Base-by-base conservation (phyloP, 331 rosid species). In the Erythrophleum ivorense region DNA sequence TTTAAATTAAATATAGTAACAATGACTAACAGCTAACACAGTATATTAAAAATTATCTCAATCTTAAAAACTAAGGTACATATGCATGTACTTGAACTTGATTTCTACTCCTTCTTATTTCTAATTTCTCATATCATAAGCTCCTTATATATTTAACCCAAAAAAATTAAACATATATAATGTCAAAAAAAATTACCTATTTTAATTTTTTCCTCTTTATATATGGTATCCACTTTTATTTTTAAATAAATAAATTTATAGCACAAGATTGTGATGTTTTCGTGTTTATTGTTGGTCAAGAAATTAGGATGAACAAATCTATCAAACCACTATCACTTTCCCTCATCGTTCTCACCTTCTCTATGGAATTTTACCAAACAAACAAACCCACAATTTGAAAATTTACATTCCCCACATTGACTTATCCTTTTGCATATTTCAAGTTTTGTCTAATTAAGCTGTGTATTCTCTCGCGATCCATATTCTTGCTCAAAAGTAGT, bases 291-390 rank as follows among this genome's bases (percentile, higher is more conserved):
- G 34, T 46, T 69, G 75, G 75, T 69, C 57, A 69, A 24, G 41
- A 70, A 70, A 70, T 24, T 45, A 70, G 40, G 75, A 70, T 21
- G 40, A 70, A 6, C 40, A 46, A 43, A 70, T 45, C 40, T 6
- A 70, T 45, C 55, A 69, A 69, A 45, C 54, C 33, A 69, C 18
- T 6, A 69, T 55, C 55, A 69, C 66, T 24, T 8, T 5, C 12
- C 12, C 18, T 7, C 36, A 18, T 57, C 1, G 6, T 41, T 69
- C 74, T 12, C 40, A 70, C 57, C 75, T 45, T 70, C 40, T 43
- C 19, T 12, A 14, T 70, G 75, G 75, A 70, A 19, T 46, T 70
- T 70, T 6, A 45, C 57, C 75, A 49, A 68, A 68, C 57, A 70
- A 2, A 8, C 33, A 21, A 46, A 46, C 0, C 21, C 57, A 4